Evolutionary conservation across 2,329 filamentous ascomycete species (phyloP), one percentile per base, ranked within the genome.

Genomic region (Aphanocladium album): DNA sequence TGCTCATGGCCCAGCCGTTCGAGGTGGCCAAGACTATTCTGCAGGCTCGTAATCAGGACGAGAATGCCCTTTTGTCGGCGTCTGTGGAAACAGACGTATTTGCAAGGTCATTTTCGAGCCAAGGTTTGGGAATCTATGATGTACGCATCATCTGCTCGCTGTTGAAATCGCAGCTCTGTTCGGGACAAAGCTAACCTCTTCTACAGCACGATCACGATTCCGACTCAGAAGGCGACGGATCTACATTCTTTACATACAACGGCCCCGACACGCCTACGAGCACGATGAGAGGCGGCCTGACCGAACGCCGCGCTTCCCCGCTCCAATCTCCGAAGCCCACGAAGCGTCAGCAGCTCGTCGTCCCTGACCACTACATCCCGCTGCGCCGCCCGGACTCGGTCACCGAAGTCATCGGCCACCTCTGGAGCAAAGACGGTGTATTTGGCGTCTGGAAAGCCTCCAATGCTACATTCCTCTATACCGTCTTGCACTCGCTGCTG

Each of bases 391-490:
- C 90, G 12, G 89, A 93, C 70, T 93, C 93, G 1, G 80, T 98
- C 61, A 83, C 93, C 67, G 91, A 96, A 66, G 91, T 95, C 2
- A 84, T 99, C 62, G 87, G 88, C 7, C 89, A 96, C 71, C 77
- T 98, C 21, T 98, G 95, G 90, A 83, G 88, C 52, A 93, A 89
- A 67, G 93, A 96, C 71, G 91, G 92, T 39, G 88, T 88, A 0
- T 93, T 92, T 82, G 95, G 95, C 5, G 87, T 97, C 5, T 99
- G 93, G 93, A 97, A 97, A 73, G 87, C 89, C 9, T 91, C 92
- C 41, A 98, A 98, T 71, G 86, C 90, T 16, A 96, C 92, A 1
- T 99, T 98, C 70, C 80, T 98, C 54, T 96, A 98, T 76, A 90
- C 88, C 0, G 85, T 97, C 51, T 81, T 98, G 19, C 85, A 93